Base-by-base conservation (phyloP, 768 basidiomycete species). In the Lactifluus volemus region DNA sequence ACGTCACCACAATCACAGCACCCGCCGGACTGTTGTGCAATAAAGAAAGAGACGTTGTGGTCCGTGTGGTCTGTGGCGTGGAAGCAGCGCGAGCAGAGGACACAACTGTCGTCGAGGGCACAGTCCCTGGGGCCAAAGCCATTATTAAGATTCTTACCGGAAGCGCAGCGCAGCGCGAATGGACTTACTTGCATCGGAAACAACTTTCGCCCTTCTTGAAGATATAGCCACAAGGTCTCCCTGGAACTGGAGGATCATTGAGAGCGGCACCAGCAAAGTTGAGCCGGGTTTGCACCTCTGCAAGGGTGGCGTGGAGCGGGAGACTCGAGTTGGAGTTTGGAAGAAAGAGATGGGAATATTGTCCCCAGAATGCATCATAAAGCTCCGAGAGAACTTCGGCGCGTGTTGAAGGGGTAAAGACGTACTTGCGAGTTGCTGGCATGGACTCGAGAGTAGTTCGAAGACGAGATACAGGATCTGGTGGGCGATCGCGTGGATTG, bases 1-100 rank as follows among this genome's bases (percentile, higher is more conserved):
- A 81, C 77, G 68, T 98, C 95, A 15, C 93, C 93, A 67, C 96
- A 98, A 73, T 98, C 94, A 70, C 97, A 99, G 67, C 91, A 94
- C 5, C 93, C 90, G 7, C 93, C 89, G 0, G 89, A 86, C 67
- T 97, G 93, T 60, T 91, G 90, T 8, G 89, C 86, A 66, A 96
- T 88, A 73, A 91, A 92, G 76, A 98, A 95, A 61, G 88, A 88
- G 67, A 98, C 85, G 65, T 92, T 96, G 75, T 98, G 96, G 49
- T 84, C 85, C 21, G 76, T 74, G 70, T 98, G 96, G 59, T 88
- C 80, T n/a, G 89, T 88, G 1, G 88, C 82, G 67, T 90, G 86
- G 74, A 95, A 98, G 72, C 97, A 98, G 51, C 81, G 80, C 1
- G 89, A 79, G 70, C 96, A 98, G 30, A 98, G 77, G 11, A 97